Base-by-base conservation (phyloP, 257 asterid species). In the Jacaranda copaia region DNA sequence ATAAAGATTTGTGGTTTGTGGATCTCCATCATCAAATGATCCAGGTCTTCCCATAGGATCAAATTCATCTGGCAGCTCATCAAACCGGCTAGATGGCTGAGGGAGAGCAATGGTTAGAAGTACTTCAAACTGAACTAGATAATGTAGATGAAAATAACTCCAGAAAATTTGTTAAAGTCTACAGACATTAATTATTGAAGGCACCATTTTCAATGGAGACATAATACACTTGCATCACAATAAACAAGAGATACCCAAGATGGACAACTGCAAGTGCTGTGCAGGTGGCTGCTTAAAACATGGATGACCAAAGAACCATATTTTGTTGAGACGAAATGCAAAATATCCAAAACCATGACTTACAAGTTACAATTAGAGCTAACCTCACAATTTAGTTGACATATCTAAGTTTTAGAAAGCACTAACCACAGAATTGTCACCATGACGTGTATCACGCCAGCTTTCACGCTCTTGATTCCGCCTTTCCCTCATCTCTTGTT, bases 21-120 rank as follows among this genome's bases (percentile, higher is more conserved):
- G 97, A 80, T 93, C 98, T 85, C 98, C 98, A 84, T 93, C 97
- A 76, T 93, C 98, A 88, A 93, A 92, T 83, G 98, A 93, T 78
- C 98, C 98, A 71, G 83, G 83, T 84, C 79, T 90, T 67, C 98
- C 98, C 81, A 84, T 86, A 72, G 91, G 91, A 77, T 93, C 98
- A 88, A 93, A 90, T 38, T 93, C 98, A 88, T 90, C 96, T 2
- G 98, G 98, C 73, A 92, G 88, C 87, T 93, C 98, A 83, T 93
- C 98, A 83, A 93, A 93, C 70, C 97, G 91, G 84, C 86, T 93
- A 56, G 98, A 84, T 79, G 85, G 90, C 98, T 93, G 90, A 63
- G 68, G 52, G 42, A 80, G 66, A 75, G 75, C 13, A 77, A 61
- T 45, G 70, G 39, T 62, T 43, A 81, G 59, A 70, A 76, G 6